Conservation (phyloP, 1,284 basidiomycete species). For the Ustilago esculenta region DNA sequence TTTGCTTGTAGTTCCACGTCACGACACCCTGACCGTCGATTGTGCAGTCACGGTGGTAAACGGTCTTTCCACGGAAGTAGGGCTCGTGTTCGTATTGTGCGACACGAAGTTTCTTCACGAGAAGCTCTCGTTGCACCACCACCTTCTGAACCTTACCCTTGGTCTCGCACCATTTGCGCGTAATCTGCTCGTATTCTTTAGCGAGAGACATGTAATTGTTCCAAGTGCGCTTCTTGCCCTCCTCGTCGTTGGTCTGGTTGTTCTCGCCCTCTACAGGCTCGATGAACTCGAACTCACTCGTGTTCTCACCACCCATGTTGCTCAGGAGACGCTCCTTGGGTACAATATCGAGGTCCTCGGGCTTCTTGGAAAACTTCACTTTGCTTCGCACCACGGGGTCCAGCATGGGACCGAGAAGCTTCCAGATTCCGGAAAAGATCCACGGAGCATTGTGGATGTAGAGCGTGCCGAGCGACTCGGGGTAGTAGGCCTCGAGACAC, state of each 20-base stretch:
- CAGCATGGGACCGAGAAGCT: constrained; percentile 64
- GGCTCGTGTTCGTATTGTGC: constrained; percentile 67
- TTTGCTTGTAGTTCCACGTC: constrained; percentile 63
- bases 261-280: constrained; percentile 65
- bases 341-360: constrained; percentile 59
- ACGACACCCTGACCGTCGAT: constrained; percentile 64
- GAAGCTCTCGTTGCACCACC: constrained; percentile 54
- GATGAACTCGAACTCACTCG: constrained; percentile 46
- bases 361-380: constrained; percentile 62
- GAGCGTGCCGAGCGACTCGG: constrained; percentile 67
- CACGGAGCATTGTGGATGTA: constrained; percentile 68
- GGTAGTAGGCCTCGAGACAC: constrained; percentile 67
- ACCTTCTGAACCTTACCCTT: constrained; percentile 43
- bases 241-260: constrained; percentile 53
- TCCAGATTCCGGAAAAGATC: constrained; percentile 68
- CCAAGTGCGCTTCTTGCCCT: constrained; percentile 57
- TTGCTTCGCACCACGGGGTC: constrained; percentile 64
- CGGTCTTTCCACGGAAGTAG: constrained; percentile 61
- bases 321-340: constrained; percentile 52
- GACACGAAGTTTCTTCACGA: constrained; percentile 64
- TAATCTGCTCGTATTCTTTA: constrained; percentile 62
- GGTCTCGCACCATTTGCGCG: constrained; percentile 62
- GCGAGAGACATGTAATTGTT: constrained; percentile 59
- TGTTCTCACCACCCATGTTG: constrained; percentile 51
- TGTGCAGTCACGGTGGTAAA: constrained; percentile 66